These are phyloP conservation scores for Leersia perrieri DNA, from an alignment of 176 grass and related monocot genomes.

Conservation along the genomic window DNA sequence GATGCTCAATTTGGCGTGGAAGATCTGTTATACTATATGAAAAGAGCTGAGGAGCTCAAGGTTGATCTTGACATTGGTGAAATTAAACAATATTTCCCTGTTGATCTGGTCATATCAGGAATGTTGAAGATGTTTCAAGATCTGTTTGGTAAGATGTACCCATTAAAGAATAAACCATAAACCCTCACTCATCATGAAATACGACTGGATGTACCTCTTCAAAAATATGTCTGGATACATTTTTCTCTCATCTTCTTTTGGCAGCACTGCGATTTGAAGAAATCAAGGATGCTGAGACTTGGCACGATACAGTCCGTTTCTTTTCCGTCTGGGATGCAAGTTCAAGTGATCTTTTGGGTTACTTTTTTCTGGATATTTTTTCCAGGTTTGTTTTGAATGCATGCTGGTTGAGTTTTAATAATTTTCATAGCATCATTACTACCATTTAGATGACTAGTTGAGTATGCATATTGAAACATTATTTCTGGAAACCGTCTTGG, in stretches of 20 bases:
- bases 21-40: slow-evolving; percentile 96
- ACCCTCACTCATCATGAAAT: not conserved
- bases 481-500: slow-evolving; percentile 4
- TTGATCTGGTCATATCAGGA: slow-evolving; percentile 83
- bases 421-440: slow-evolving; percentile 2
- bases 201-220: too few relatives aligned
- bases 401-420: slow-evolving; percentile 22
- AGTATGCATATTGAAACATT: slow-evolving; percentile 4
- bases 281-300: slow-evolving; percentile 73
- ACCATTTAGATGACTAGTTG: not conserved
- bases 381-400: slow-evolving; percentile 60
- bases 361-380: slow-evolving; percentile 88
- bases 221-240: slow-evolving; percentile 1
- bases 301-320: slow-evolving; percentile 84
- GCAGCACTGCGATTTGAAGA: slow-evolving; percentile 81
- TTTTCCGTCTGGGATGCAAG: slow-evolving; percentile 80
- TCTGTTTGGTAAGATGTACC: slow-evolving; percentile 77
- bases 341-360: slow-evolving; percentile 81
- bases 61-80: slow-evolving; percentile 84
- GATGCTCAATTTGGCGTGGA: slow-evolving; percentile 75
- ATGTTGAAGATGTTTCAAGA: slow-evolving; percentile 96
- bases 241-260: slow-evolving; percentile 30
- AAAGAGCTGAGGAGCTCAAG: slow-evolving; percentile 75
- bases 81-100: slow-evolving; percentile 91
- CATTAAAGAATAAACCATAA: slow-evolving; percentile 14